A percentile compares a stretch with the other conserved stretches of the same genome.
These are phyloP conservation scores for Toxicodendron radicans DNA, from an alignment of 345 rosid species.

Conservation along the genomic window DNA sequence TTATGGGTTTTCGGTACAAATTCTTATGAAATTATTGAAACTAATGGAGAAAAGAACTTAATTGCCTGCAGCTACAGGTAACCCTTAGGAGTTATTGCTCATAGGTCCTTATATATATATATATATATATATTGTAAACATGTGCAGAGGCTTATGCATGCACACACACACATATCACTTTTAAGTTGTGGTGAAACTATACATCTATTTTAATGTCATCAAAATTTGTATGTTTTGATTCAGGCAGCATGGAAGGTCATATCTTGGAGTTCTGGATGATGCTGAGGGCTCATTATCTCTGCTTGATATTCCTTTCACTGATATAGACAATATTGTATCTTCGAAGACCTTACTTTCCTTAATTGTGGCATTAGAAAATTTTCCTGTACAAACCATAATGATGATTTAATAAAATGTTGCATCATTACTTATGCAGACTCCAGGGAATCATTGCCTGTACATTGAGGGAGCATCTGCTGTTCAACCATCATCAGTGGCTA, in stretches of 20 bases:
- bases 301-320: conserved; percentile 87
- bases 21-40: conserved; percentile 73
- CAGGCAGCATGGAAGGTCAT: conserved; percentile 92
- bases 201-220: conserved; percentile 11
- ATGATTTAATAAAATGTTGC: conserved; percentile 7
- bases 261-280: conserved; percentile 74
- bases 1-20: conserved; percentile 79
- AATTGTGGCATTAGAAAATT: conserved; percentile 4
- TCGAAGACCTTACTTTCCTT: conserved; percentile 19
- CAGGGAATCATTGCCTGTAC: conserved; percentile 61
- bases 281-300: conserved; percentile 58
- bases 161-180: neutral
- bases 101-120: conserved; percentile 10
- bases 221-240: conserved; percentile 25
- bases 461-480: conserved; percentile 86
- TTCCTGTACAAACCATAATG: conserved; percentile 4
- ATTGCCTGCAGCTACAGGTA: conserved; percentile 92
- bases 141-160: neutral
- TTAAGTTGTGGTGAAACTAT: conserved; percentile 1
- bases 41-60: conserved; percentile 52
- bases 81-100: conserved; percentile 11
- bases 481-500: conserved; percentile 86
- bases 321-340: conserved; percentile 72
- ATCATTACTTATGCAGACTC: conserved; percentile 49
- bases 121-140: no score